These are phyloP conservation scores for Geotrichum europaeum DNA, from an alignment of 1,139 yeast species.

Conservation along the genomic window DNA sequence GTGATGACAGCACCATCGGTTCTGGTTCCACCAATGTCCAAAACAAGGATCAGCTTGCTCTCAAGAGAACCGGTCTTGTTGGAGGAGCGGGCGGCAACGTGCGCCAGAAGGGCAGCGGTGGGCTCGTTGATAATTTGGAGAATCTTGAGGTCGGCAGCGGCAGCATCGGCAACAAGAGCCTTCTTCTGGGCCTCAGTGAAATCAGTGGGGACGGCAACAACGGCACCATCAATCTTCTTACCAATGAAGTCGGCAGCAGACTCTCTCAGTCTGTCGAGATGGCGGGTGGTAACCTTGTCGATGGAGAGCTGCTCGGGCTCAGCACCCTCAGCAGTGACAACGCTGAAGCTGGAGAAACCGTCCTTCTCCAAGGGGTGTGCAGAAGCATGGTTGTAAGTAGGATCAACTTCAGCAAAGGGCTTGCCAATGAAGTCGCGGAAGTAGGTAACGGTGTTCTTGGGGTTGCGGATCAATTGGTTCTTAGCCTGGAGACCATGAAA, in stretches of 20 bases:
- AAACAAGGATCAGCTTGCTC: slow-evolving; percentile 84
- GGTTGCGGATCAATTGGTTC: slow-evolving; percentile 86
- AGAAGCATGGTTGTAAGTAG: slow-evolving; percentile 52
- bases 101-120: slow-evolving; percentile 83
- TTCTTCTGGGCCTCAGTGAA: slow-evolving; percentile 68
- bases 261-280: slow-evolving; percentile 67
- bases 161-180: slow-evolving; percentile 57
- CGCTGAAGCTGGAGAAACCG: slow-evolving; percentile 66
- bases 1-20: slow-evolving; percentile 94
- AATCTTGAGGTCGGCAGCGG: slow-evolving; percentile 69
- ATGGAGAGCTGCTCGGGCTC: slow-evolving; percentile 52
- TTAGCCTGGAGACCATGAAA: slow-evolving; percentile 96
- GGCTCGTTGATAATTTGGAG: slow-evolving; percentile 92
- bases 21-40: slow-evolving; percentile 95
- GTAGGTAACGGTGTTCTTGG: slow-evolving; percentile 78
- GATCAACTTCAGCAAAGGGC: slow-evolving; percentile 62
- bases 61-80: slow-evolving; percentile 49
- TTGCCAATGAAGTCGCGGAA: slow-evolving; percentile 91
- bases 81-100: slow-evolving; percentile 39
- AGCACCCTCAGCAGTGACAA: slow-evolving; percentile 36
- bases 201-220: slow-evolving; percentile 86
- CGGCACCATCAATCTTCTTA: slow-evolving; percentile 70
- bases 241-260: slow-evolving; percentile 96
- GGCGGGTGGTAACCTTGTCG: slow-evolving; percentile 77
- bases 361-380: slow-evolving; percentile 69